Conservation (phyloP, 805 yeast species). For the Scheffersomyces ergatensis region DNA sequence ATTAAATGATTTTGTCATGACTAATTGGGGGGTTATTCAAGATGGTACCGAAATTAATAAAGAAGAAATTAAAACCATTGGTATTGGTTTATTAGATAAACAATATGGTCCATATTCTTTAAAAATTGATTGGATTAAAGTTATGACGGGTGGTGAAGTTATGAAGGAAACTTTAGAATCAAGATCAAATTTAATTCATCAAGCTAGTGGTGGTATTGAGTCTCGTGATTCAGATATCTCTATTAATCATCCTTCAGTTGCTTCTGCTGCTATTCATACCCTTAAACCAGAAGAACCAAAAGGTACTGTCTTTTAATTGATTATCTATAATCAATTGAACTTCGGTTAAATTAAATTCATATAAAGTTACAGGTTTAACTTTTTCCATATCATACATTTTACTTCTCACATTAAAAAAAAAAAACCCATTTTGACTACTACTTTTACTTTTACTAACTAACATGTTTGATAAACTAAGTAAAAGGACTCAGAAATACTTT, state of each 20-base stretch:
- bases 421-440: too few species aligned
- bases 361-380: too few species aligned
- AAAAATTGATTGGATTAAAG: slow-evolving; percentile 71
- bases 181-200: slow-evolving; percentile 5
- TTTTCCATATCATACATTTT: too few species aligned
- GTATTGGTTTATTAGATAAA: slow-evolving; percentile 74
- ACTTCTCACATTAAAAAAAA: too few species aligned
- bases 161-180: slow-evolving; percentile 37
- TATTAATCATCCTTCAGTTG: slow-evolving; percentile 8
- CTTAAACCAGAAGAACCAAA: slow-evolving; percentile 30
- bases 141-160: slow-evolving; percentile 55
- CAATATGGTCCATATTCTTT: slow-evolving; percentile 74
- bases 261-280: slow-evolving; percentile 27
- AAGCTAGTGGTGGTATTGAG: slow-evolving; percentile 3
- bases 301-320: slow-evolving; percentile 24
- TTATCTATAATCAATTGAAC: neutral
- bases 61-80: slow-evolving; percentile 65
- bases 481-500: too few species aligned
- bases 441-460: too few species aligned
- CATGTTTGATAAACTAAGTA: too few species aligned
- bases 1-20: slow-evolving; percentile 73
- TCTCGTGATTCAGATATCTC: neutral
- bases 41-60: slow-evolving; percentile 57
- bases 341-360: too few species aligned
- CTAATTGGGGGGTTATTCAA: slow-evolving; percentile 71